Base-by-base conservation (phyloP, 2,329 filamentous ascomycete genomes). In the Phialocephala sp. region DNA sequence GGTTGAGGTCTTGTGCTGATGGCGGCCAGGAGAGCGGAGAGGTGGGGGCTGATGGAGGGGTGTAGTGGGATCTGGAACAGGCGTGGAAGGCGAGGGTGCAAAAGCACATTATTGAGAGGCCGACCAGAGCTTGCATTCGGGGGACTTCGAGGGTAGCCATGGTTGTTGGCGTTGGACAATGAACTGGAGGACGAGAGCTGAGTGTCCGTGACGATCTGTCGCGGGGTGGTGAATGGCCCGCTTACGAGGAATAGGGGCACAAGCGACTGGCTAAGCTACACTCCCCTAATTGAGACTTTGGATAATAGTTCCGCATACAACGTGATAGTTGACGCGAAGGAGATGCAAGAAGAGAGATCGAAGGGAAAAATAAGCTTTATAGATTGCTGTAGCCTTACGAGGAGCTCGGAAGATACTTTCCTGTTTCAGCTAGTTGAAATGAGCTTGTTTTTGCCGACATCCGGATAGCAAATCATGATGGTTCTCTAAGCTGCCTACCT, bases 31-130 rank as follows among this genome's bases (percentile, higher is more conserved):
- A 11, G 55, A 41, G 35, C 12, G 36, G n/a, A 5, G 35, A 22
- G 20, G n/a, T 12, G 8, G 20, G 35, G 11, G 14, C 22, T 22
- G 35, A 11, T 14, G 2, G 4, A 24, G 35, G 14, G 24, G 35
- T 58, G 12, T 39, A 24, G 22, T 24, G 18, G 55, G 27, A 37
- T n/a, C 36, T 14, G 35, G 55, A 39, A 14, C 36, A 37, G 18
- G 55, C 55, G 20, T 59, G 56, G 37, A 59, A 59, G 36, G 37
- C 39, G 56, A 59, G 56, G 8, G 37, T 43, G 41, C 37, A 24
- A 4, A 59, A 43, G 36, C 35, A 27, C 37, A 45, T 59, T 43
- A 43, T 18, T 27, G 56, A 59, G 11, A 45, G 37, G 27, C 36
- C 56, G 20, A 43, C 36, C 27, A 41, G 24, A 36, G 56, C 56